Evolutionary conservation across 371 early-diverging fungal species (phyloP).

Genomic region (Mortierella sp.): DNA sequence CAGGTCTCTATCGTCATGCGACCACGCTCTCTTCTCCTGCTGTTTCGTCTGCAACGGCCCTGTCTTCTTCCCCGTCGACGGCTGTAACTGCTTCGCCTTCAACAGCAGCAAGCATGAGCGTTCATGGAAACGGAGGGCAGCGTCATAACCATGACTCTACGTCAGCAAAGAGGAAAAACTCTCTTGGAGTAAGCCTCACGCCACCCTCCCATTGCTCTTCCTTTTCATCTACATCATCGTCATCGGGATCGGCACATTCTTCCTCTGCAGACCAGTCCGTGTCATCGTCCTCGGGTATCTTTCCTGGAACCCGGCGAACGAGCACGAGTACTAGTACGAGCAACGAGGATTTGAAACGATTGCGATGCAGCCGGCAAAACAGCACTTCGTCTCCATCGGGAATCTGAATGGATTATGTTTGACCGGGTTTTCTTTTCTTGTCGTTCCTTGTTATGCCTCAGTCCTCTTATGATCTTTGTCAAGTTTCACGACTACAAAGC

Average conservation of each 20-base stretch:
- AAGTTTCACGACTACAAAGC: not conserved
- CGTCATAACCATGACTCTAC: conserved; percentile 34
- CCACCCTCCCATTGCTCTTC: conserved; percentile 27
- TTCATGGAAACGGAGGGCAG: conserved; percentile 15
- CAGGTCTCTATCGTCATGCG: conserved; percentile 18
- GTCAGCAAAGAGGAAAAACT: conserved; percentile 45
- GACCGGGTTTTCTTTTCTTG: not conserved
- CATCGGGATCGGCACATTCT: conserved; percentile 14
- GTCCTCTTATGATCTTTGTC: conserved; percentile 3
- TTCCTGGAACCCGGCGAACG: conserved; percentile 46
- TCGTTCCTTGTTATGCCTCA: too few relatives aligned
- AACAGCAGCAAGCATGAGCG: conserved; percentile 6
- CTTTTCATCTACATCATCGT: conserved; percentile 27
- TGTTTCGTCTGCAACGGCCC: conserved; percentile 4
- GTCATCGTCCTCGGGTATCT: conserved; percentile 33
- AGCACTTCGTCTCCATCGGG: conserved; percentile 39
- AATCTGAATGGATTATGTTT: conserved; percentile 4
- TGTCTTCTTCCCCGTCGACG: conserved; percentile 10
- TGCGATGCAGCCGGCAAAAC: conserved; percentile 50
- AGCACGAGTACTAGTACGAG: conserved; percentile 51
- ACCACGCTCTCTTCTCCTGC: conserved; percentile 12
- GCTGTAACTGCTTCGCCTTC: conserved; percentile 15
- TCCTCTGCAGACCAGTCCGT: conserved; percentile 18
- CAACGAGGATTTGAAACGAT: conserved; percentile 49
- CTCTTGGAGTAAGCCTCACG: conserved; percentile 30